A percentile compares a stretch with the other conserved stretches of the same genome.
phyloP scores from a whole-genome alignment of 163 green algal genomes.

The Prototheca wickerhamii region DNA sequence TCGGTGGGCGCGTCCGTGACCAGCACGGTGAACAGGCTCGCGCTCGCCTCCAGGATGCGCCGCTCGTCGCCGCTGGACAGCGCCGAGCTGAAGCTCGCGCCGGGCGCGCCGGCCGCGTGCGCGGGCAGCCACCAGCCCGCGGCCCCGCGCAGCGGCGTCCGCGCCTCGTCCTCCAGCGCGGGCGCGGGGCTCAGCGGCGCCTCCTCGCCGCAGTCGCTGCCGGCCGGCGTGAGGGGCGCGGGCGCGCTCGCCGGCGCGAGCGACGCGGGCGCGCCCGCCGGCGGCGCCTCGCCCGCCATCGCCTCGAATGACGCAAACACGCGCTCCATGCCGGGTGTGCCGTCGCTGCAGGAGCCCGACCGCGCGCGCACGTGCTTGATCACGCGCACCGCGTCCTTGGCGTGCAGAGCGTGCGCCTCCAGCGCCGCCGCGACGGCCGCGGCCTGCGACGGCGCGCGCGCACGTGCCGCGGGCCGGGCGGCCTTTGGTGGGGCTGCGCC shows the following conservation, averaged over 20 bases:
- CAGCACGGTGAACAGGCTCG: conserved; percentile 25
- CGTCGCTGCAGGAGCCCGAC: background rate
- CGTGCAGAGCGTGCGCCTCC: background rate
- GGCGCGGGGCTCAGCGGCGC: background rate
- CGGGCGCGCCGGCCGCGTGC: too few species aligned
- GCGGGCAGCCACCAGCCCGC: background rate
- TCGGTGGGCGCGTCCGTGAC: conserved; percentile 28
- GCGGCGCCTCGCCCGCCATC: background rate
- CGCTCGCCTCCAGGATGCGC: conserved; percentile 9
- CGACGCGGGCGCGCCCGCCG: too few species aligned
- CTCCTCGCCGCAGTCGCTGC: background rate
- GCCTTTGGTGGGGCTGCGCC: background rate
- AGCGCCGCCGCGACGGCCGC: background rate
- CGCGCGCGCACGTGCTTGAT: background rate
- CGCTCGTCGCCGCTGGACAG: background rate
- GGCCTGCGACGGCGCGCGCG: background rate
- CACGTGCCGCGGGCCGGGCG: background rate
- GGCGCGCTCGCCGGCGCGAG: too few species aligned
- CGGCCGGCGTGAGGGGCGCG: too few species aligned
- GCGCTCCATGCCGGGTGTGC: background rate
- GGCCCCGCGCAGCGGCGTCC: too few species aligned
- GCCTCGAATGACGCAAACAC: background rate
- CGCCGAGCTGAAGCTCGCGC: conserved; percentile 6
- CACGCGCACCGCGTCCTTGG: background rate
- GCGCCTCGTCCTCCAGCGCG: too few species aligned